Evolutionary conservation across 768 basidiomycete genomes (phyloP), one percentile per base, ranked within the genome.

Genomic region (Phaeotremella skinneri): DNA sequence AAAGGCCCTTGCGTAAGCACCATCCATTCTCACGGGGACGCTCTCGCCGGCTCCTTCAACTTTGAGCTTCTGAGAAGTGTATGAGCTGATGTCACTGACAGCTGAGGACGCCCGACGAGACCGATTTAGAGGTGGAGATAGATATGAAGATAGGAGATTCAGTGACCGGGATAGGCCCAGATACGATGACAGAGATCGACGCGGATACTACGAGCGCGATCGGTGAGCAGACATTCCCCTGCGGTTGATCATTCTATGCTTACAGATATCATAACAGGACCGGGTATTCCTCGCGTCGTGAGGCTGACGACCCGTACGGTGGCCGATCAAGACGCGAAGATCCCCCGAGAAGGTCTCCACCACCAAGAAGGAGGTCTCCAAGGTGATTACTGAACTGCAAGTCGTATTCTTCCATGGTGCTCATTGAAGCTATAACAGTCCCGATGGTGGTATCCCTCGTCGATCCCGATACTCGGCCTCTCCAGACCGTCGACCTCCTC

Each of bases 401-500:
- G 14, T 55, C 17, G 7, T 7, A 39, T 16, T 47, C 41, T 26
- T 29, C 16, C 43, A 23, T 14, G 43, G 43, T 9, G n/a, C 9
- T 14, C 13, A 21, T 21, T 45, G 6, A 45, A 7, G 23, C 43
- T 20, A 13, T 45, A 6, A 7, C 43, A 45, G 43, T 23, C 43
- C 43, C 6, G 43, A 45, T 45, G 43, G 9, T 14, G 43, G 43
- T 45, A 61, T 64, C 41, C 65, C 70, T 14, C 63, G 66, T 26
- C 57, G 72, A 47, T 55, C 61, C 23, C 58, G 72, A 55, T 67
- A 67, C 51, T 70, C 69, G 42, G 62, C 55, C 41, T 72, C 73
- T 11, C 70, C 72, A 26, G 74, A 75, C 52, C 72, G 72, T 34
- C 64, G 75, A 49, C 47, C 61, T 43, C 61, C 58, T 30, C 43